Evolutionary conservation across 495 filamentous ascomycete genomes (phyloP), one percentile per base, ranked within the genome.

Genomic region (Neohortaea acidophila): DNA sequence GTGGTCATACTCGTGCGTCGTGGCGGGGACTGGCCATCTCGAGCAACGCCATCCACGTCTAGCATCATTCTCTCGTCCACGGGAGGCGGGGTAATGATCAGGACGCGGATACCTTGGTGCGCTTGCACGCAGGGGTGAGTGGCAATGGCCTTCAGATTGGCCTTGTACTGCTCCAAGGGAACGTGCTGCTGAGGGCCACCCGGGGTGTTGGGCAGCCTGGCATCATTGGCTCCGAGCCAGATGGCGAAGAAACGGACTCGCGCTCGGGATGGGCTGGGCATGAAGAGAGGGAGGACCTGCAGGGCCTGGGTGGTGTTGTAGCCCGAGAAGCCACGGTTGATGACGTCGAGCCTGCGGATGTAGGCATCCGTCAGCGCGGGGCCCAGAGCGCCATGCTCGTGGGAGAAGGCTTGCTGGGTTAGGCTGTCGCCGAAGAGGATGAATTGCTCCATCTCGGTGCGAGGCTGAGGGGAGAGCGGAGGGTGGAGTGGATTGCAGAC

Each of bases 171-270:
- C 3, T 73, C 67, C 14, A 87, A 57, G 2, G 81, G 72, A n/a
- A 94, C 69, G 51, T 82, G 70, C 53, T 92, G 85, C 2, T 35
- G 14, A 4, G 44, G 48, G 4, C 59, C 56, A 39, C 64, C 72
- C 15, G 58, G 59, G 11, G 65, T 60, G 27, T 64, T 57, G 14
- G 64, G 63, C n/a, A 86, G 49, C 38, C 66, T 68, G 5, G 85
- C 77, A 55, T 94, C 85, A 53, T 94, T 94, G 50, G 85, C 81
- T 13, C 85, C 85, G 42, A 92, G 73, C 50, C 89, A 84, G 45
- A 94, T 62, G 17, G 76, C 66, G 81, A 92, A 64, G 36, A 82
- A 66, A 14, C 66, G 65, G 52, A 75, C 74, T 58, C 53, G 67
- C 44, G 66, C 72, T 55, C 54, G 63, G 45, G 59, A 58, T 30